Base-by-base conservation (phyloP, 179 eudicot species). In the Beta lomatogona region DNA sequence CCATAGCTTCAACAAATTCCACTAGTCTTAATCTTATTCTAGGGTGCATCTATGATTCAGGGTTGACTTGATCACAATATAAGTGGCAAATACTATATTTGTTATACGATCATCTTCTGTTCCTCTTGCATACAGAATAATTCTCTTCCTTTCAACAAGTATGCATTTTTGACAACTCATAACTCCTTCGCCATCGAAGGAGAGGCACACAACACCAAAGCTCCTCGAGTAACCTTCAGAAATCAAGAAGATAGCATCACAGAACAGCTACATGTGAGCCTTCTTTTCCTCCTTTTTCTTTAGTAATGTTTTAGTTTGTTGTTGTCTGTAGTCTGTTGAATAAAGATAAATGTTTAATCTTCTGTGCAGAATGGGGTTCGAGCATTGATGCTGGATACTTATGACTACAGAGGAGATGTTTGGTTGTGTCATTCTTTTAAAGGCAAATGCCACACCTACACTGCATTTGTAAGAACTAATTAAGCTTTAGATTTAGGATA, bases 401-500 rank as follows among this genome's bases (percentile, higher is more conserved):
- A 94, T 22, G 97, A 94, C 85, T 94, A 86, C 31, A 77, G 88
- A 36, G 95, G 90, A 50, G 91, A 87, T 78, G 84, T 94, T 9
- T 94, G 98, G 98, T 73, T 94, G 85, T 94, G 98, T 84, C 98
- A 94, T 84, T 94, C 98, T 68, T 94, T 88, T 71, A 87, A 89
- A 57, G 93, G 97, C 82, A 28, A 87, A 86, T 94, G 98, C 75
- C 79, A 89, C 61, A 88, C 88, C 58, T 89, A 64, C 72, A 94
- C 98, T 14, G 91, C 93, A 57, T 93, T 89, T 83, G 98, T 93
- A 89, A 84, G 97, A 25, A 64, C 65, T 44, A 19, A 19, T 13
- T 58, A 28, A 76, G 52, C 72, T 36, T 45, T 48, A 48, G 1
- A 6, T 2, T 12, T 67, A 1, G 5, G 31, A 15, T 2, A 44